Base-by-base conservation (phyloP, 495 filamentous ascomycete genomes). In the Elasticomyces elasticus region DNA sequence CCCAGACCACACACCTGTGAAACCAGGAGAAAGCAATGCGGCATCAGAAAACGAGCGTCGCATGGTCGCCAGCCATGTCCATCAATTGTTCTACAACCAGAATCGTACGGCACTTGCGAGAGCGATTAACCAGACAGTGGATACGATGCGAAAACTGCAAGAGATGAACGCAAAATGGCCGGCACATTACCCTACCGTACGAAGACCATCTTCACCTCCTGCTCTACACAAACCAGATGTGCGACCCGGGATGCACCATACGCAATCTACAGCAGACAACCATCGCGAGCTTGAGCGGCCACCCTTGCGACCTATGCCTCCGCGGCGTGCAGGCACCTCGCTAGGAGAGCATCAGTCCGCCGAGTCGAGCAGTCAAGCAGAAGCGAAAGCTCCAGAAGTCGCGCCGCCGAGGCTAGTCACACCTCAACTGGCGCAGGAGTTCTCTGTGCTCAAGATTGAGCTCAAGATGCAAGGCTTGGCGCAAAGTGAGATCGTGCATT, bases 391-490 rank as follows among this genome's bases (percentile, higher is more conserved):
- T 17, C 66, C 71, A 12, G 60, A 68, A 10, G 59, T 76, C 23
- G 86, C 88, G 44, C 84, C 83, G 1, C 84, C 83, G 1, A 74
- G 92, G 50, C 74, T 98, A 48, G 83, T 96, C 61, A 89, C 87
- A 15, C 89, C 89, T 20, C 86, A 96, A 70, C 90, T 96, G 52
- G 88, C 90, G 4, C 88, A 95, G 49, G 87, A 98, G 56, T 98
- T 97, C 60, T 95, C 89, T 0, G 83, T 98, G 35, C 70, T 98
- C 51, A 98, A 97, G 69, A 69, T 98, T 54, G 90, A 98, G 65
- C 66, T 97, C 62, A 96, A 96, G 66, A 76, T 98, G 33, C 90
- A 89, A 17, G 76, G 83, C 11, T 62, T 94, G 37, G 84, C 87
- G 22, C 92, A 95, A 65, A 76, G 86, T 0, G 92, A 96, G 59